Evolutionary conservation across 2,329 filamentous ascomycete species (phyloP), one percentile per base, ranked within the genome.

Genomic region (Teratosphaeria pseudoeucalypti): DNA sequence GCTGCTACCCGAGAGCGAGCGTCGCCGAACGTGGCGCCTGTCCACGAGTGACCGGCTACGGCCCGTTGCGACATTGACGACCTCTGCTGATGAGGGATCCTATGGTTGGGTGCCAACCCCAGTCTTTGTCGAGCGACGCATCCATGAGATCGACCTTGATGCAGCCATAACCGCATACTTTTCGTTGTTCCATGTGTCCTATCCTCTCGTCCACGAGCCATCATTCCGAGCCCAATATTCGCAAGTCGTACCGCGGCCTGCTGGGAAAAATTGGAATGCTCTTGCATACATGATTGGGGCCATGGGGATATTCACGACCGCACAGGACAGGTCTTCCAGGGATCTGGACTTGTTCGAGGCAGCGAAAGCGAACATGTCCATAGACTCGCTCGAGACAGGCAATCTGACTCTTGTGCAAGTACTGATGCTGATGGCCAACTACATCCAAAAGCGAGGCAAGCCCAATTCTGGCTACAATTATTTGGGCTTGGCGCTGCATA

Each of bases 391-490:
- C 37, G 79, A 81, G 59, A 76, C 74, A 27, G 79, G 79, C 23
- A 80, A 78, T 56, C 64, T 81, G 19, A 78, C 75, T 7, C 70
- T 79, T 9, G 77, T 81, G 1, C 79, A 80, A 64, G 74, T 74
- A 1, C 69, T 81, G 37, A 66, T 75, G 14, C 71, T 81, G 55
- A 71, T 80, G 63, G 76, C 77, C 59, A 79, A 80, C 58, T 79
- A 79, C 61, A 71, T 77, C 0, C 78, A 80, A 63, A 81, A 80
- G 64, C 72, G 77, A 32, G 77, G 79, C 65, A 79, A 79, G 60
- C 78, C 78, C 2, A 81, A 81, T 62, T 77, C 73, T 7, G 78
- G 77, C 9, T 80, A 77, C 70, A 79, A 78, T 19, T 79, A 78
- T 61, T 66, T 79, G 7, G 78, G 78, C 1, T 64, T 80, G 16